Conservation (phyloP, 2,329 filamentous ascomycete species). For the Penicillium sp. region DNA sequence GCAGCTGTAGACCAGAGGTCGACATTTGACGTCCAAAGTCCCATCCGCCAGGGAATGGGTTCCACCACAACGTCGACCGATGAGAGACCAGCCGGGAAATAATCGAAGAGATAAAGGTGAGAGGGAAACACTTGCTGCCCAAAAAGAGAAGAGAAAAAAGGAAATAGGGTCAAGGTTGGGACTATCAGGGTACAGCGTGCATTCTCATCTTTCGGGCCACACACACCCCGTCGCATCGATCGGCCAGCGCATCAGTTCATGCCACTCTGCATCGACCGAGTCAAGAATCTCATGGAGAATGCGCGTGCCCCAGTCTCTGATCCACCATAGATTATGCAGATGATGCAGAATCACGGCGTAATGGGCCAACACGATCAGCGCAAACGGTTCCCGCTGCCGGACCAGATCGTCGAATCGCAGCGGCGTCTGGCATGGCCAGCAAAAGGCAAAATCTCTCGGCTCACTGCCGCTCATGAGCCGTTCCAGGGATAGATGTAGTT, state of each 20-base stretch:
- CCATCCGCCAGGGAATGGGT: too few species aligned
- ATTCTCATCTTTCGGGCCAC: conserved; percentile 11
- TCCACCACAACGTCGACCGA: too few species aligned
- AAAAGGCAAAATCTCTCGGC: conserved; percentile 42
- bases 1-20: too few species aligned
- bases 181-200: background rate
- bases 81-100: too few species aligned
- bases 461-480: conserved; percentile 27
- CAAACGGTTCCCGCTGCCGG: conserved; percentile 34
- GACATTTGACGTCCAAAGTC: too few species aligned
- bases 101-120: too few species aligned
- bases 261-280: conserved; percentile 23
- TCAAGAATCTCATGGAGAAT: conserved; percentile 56
- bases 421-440: conserved; percentile 55
- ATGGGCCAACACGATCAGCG: conserved; percentile 40
- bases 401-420: conserved; percentile 51
- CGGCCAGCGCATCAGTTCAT: conserved; percentile 28
- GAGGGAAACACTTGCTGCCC: too few species aligned
- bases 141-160: too few species aligned
- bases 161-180: background rate
- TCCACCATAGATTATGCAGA: conserved; percentile 62
- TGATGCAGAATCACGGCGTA: conserved; percentile 50
- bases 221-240: conserved; percentile 30
- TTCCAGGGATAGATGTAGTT: conserved; percentile 23
- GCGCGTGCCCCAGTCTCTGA: conserved; percentile 59